Base-by-base conservation (phyloP, 331 rosid genomes). In the Quercus phellos region DNA sequence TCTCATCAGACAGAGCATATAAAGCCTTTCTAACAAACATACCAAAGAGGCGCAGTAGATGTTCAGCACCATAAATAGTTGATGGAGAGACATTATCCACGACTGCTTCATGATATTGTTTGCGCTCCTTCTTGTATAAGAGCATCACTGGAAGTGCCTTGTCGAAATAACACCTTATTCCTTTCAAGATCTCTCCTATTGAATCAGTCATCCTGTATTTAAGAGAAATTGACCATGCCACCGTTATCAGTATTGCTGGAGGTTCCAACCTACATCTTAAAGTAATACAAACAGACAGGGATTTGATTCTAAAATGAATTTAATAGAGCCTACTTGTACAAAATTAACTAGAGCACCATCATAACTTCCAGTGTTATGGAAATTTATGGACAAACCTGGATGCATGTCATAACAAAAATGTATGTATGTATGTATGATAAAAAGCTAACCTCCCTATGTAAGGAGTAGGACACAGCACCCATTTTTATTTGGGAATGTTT, bases 11-110 rank as follows among this genome's bases (percentile, higher is more conserved):
- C 66, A 79, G 50, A 27, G 38, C 72, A 30, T 32, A 38, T 42
- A 60, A 67, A 55, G 72, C 60, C 81, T 72, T 77, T 46, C 70
- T 46, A 42, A 12, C 17, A 51, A 73, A 19, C 92, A 74, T 91
- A 95, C 99, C 99, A 81, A 95, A 95, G 70, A 95, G 97, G 80
- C 98, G 96, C 51, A 95, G 77, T 79, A 95, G 83, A 90, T 95
- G 99, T 84, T 95, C 99, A 26, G 98, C 99, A 50, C 99, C 99
- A 50, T 95, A 95, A 73, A 93, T 79, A 61, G 93, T 81, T 51
- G 98, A 93, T 1, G 99, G 96, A 67, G 99, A 90, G 76, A 87
- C 85, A 72, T 85, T 83, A 81, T 88, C 93, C 5, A 54, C 73
- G 35, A 95, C 74, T 26, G 79, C 73, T 70, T 93, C 96, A 63